phyloP scores from a whole-genome alignment of 306 rosid genomes.

The Rosa multiflora region DNA sequence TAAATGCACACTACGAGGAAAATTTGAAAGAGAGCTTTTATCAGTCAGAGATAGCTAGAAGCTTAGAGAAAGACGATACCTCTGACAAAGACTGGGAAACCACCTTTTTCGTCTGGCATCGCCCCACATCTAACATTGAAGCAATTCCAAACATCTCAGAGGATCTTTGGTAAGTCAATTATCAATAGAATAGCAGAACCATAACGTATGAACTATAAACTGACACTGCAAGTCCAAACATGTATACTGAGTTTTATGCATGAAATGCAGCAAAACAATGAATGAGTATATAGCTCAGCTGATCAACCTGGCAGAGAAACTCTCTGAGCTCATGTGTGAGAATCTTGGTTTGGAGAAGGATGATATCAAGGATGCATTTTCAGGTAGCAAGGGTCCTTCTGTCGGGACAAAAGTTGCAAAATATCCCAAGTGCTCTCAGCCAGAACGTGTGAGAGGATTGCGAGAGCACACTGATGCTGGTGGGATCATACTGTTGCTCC shows the following conservation, averaged over 20 bases:
- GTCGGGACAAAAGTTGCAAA: constrained; percentile 89
- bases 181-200: not conserved
- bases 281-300: constrained; percentile 66
- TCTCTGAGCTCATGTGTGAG: constrained; percentile 69
- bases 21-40: constrained; percentile 65
- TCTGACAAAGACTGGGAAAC: constrained; percentile 75
- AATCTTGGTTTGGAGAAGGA: constrained; percentile 65
- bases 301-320: constrained; percentile 59
- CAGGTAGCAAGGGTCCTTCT: constrained; percentile 55
- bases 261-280: constrained; percentile 58
- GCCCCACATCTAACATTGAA: constrained; percentile 62
- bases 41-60: constrained; percentile 57
- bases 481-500: constrained; percentile 85
- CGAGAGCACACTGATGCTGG: constrained; percentile 96
- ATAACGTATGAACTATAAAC: not conserved
- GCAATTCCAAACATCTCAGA: constrained; percentile 47
- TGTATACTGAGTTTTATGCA: constrained; percentile 4
- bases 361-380: constrained; percentile 53
- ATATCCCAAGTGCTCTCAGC: constrained; percentile 67
- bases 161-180: constrained; percentile 56
- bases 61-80: constrained; percentile 32
- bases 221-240: not conserved
- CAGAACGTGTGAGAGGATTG: constrained; percentile 72
- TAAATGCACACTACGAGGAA: constrained; percentile 66
- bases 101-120: constrained; percentile 79